phyloP scores from a whole-genome alignment of 768 basidiomycete genomes.

The Ramaria sp. region DNA sequence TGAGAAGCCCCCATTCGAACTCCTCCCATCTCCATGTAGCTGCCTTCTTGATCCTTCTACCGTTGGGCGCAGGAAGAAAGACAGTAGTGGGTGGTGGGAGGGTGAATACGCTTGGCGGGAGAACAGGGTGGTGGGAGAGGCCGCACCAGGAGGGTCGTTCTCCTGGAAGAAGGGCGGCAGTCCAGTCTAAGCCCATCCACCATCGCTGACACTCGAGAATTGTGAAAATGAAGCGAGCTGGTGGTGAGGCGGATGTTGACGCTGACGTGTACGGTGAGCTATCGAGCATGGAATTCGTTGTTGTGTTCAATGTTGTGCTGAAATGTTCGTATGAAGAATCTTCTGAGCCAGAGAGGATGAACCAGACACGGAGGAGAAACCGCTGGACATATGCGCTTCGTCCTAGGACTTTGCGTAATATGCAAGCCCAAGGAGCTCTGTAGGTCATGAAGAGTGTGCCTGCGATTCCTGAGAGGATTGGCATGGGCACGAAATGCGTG shows the following conservation, averaged over 20 bases:
- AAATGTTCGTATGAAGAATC: conserved; percentile 14
- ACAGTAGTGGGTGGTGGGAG: conserved; percentile 53
- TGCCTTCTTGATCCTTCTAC: conserved; percentile 46
- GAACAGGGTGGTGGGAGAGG: conserved; percentile 43
- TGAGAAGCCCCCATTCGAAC: conserved; percentile 76
- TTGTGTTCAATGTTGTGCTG: conserved; percentile 19
- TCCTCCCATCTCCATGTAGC: conserved; percentile 89
- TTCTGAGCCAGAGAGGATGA: conserved; percentile 36
- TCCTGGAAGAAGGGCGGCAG: conserved; percentile 77
- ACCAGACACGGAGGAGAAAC: conserved; percentile 39
- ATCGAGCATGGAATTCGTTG: conserved; percentile 18
- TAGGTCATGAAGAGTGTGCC: conserved; percentile 52
- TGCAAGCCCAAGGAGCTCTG: conserved; percentile 56
- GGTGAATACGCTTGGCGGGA: conserved; percentile 58
- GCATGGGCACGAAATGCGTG: conserved; percentile 51
- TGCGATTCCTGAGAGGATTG: conserved; percentile 44
- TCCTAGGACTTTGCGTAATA: conserved; percentile 44
- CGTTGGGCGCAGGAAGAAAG: conserved; percentile 32
- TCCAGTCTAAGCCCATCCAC: conserved; percentile 98
- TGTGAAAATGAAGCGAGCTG: conserved; percentile 74
- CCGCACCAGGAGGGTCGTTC: conserved; percentile 87
- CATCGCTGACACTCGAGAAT: conserved; percentile 91
- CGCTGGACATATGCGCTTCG: conserved; percentile 62
- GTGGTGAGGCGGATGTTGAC: not conserved
- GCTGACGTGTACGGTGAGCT: conserved; percentile 14